phyloP scores from a whole-genome alignment of 495 filamentous ascomycete species.

The Echria macrotheca region DNA sequence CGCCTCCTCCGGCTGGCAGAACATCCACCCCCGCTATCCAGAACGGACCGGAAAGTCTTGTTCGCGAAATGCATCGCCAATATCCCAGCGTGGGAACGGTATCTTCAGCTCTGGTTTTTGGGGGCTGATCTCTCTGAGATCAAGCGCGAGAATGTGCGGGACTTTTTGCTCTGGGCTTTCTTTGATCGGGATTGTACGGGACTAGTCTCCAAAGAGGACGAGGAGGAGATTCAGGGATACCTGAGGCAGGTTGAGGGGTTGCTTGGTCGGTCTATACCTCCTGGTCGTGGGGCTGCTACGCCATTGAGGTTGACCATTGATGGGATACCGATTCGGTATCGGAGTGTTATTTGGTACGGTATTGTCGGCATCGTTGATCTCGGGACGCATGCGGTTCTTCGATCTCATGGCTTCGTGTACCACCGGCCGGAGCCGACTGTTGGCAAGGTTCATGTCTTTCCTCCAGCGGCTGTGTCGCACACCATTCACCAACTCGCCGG shows the following conservation, averaged over 20 bases:
- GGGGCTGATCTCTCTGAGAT: conserved; percentile 55
- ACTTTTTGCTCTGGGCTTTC: conserved; percentile 62
- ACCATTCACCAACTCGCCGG: too few relatives aligned
- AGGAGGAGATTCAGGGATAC: conserved; percentile 56
- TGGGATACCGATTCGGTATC: conserved; percentile 52
- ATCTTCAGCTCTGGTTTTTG: conserved; percentile 60
- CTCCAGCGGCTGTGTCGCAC: conserved; percentile 28
- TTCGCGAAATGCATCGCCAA: conserved; percentile 51
- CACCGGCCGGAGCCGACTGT: conserved; percentile 1
- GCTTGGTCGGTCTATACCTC: conserved; percentile 41
- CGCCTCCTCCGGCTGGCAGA: conserved; percentile 45
- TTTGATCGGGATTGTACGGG: conserved; percentile 37
- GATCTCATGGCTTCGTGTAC: conserved; percentile 6
- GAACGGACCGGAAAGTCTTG: conserved; percentile 39
- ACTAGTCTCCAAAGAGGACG: conserved; percentile 29
- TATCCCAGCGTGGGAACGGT: conserved; percentile 50
- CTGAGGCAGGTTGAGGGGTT: conserved; percentile 42
- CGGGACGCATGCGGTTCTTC: conserved; percentile 30
- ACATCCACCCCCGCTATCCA: conserved; percentile 46
- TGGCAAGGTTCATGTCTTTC: conserved; percentile 34
- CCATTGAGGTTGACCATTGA: conserved; percentile 61
- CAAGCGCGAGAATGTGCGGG: conserved; percentile 57
- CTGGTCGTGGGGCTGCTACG: conserved; percentile 48
- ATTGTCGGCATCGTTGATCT: conserved; percentile 36
- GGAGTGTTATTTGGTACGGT: conserved; percentile 60